phyloP scores from a whole-genome alignment of 306 rosid species.

The Vicia villosa region DNA sequence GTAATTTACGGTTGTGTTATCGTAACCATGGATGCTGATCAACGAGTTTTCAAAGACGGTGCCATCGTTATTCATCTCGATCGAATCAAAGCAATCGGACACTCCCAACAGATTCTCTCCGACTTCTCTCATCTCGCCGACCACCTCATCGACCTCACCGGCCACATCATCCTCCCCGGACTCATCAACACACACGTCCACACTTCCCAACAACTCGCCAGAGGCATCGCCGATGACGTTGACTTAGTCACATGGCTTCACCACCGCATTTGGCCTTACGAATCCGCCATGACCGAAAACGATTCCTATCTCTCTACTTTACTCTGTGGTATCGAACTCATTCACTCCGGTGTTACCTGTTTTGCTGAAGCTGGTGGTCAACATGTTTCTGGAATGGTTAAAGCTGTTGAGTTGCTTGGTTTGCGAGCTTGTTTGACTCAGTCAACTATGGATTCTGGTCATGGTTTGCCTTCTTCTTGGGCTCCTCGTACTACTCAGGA shows the following conservation, averaged over 20 bases:
- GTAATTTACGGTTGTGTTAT: conserved; percentile 59
- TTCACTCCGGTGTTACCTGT: conserved; percentile 57
- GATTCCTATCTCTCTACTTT: conserved; percentile 79
- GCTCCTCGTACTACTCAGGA: conserved; percentile 56
- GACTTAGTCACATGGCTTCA: conserved; percentile 89
- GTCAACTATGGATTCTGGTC: conserved; percentile 83
- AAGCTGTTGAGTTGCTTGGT: conserved; percentile 67
- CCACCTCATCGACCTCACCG: conserved; percentile 54
- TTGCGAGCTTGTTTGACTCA: conserved; percentile 78
- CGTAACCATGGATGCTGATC: conserved; percentile 69
- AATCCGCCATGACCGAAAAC: conserved; percentile 73
- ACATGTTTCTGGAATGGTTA: conserved; percentile 76
- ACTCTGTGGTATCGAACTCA: conserved; percentile 79
- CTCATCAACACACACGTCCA: conserved; percentile 85
- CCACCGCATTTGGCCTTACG: conserved; percentile 89
- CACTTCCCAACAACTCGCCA: conserved; percentile 75
- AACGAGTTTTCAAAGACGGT: conserved; percentile 66
- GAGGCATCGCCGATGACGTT: conserved; percentile 95
- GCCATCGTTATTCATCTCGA: conserved; percentile 61
- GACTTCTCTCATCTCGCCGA: conserved; percentile 47
- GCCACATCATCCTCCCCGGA: conserved; percentile 77
- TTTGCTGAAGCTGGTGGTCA: conserved; percentile 98
- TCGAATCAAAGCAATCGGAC: conserved; percentile 62
- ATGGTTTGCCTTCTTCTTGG: conserved; percentile 73
- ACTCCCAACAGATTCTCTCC: conserved; percentile 52